Percentiles rank a stretch among this genome's conserved stretches.
Evolutionary conservation across 1,284 basidiomycete species (phyloP).

Genomic region (Ganoderma resinaceum): DNA sequence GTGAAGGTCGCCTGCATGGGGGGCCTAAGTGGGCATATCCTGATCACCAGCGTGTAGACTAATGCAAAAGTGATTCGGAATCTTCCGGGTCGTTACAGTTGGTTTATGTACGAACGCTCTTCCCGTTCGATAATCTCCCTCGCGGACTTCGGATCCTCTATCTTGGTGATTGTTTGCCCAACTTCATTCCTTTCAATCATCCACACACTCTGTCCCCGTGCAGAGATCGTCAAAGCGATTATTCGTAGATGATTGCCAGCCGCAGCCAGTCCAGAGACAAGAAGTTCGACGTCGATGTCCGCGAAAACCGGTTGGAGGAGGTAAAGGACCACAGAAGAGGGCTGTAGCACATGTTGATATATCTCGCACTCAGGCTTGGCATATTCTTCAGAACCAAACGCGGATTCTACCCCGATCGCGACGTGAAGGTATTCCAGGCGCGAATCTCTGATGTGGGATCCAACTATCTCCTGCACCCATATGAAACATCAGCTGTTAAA

Average conservation of each 20-base stretch:
- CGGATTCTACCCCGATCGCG: slow-evolving; percentile 3
- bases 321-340: neutral
- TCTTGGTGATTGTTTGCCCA: neutral
- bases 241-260: slow-evolving; percentile 7
- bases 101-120: neutral
- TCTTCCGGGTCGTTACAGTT: neutral
- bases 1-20: too few species aligned
- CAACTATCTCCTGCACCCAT: neutral
- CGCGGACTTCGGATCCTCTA: neutral
- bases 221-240: slow-evolving; percentile 8
- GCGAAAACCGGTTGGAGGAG: neutral
- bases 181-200: neutral
- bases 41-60: too few species aligned
- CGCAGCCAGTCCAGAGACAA: slow-evolving; percentile 6
- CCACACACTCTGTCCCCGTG: slow-evolving; percentile 14
- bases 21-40: too few species aligned
- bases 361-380: neutral
- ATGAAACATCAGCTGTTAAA: neutral
- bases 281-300: slow-evolving; percentile 10
- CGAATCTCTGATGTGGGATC: neutral
- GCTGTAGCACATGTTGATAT: neutral
- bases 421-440: slow-evolving; percentile 20
- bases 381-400: neutral
- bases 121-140: slow-evolving; percentile 17
- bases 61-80: neutral